Conservation (phyloP, 1,284 basidiomycete genomes). For the Microbotryum saponariae region DNA sequence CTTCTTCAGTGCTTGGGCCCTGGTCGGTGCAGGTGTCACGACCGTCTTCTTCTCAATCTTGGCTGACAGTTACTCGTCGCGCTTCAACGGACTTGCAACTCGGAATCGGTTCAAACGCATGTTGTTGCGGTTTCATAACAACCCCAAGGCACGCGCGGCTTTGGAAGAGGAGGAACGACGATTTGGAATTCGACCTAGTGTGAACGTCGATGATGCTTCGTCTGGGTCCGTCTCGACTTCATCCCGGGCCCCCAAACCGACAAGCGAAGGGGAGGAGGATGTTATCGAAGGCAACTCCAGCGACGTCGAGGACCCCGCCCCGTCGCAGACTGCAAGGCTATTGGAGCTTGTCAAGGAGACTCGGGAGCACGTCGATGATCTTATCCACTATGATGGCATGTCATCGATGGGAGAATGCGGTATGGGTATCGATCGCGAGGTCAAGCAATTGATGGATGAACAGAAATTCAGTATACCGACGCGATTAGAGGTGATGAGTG, state of each 20-base stretch:
- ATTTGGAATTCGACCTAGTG: not conserved
- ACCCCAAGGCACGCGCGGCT: too few relatives aligned
- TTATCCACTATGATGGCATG: constrained; percentile 6
- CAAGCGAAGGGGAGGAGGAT: not conserved
- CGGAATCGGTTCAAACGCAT: constrained; percentile 38
- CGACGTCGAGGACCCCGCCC: too few relatives aligned
- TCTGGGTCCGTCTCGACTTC: not conserved
- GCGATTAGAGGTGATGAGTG: too few relatives aligned
- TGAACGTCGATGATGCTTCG: too few relatives aligned
- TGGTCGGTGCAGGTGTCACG: constrained; percentile 44
- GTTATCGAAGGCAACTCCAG: not conserved
- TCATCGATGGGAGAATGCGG: constrained; percentile 11
- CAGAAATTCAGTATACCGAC: too few relatives aligned
- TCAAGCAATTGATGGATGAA: constrained; percentile 16
- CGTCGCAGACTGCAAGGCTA: not conserved
- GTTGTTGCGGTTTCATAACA: constrained; percentile 13
- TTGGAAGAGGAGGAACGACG: not conserved
- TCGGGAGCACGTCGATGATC: constrained; percentile 6
- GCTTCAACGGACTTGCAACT: constrained; percentile 49
- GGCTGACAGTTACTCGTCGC: constrained; percentile 54
- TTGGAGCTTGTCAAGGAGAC: not conserved
- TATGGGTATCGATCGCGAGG: constrained; percentile 8
- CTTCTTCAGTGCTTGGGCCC: constrained; percentile 72
- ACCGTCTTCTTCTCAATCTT: constrained; percentile 48
- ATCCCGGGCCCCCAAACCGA: not conserved